Evolutionary conservation across 2,329 filamentous ascomycete genomes (phyloP).

Genomic region (Colletotrichum lini): DNA sequence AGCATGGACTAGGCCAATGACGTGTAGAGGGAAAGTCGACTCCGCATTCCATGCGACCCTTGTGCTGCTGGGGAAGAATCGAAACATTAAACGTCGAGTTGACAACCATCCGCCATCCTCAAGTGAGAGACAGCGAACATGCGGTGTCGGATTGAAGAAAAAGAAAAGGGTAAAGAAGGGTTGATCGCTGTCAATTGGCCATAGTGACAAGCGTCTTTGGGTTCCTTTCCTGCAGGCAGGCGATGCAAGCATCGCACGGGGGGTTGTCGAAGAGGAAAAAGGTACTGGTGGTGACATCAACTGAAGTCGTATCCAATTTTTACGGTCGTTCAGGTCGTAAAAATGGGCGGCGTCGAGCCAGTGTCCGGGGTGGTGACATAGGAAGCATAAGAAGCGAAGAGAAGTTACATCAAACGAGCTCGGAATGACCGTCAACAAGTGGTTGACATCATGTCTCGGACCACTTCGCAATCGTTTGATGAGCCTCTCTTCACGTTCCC

Average conservation of each 20-base stretch:
- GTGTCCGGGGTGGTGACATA: conserved; percentile 22
- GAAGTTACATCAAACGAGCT: conserved; percentile 41
- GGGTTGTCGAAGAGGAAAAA: conserved; percentile 36
- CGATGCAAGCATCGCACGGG: conserved; percentile 36
- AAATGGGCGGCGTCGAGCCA: conserved; percentile 19
- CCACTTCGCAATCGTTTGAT: neutral
- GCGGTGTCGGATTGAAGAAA: conserved; percentile 8
- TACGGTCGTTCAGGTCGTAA: conserved; percentile 35
- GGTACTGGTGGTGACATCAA: conserved; percentile 32
- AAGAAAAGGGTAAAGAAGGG: conserved; percentile 22
- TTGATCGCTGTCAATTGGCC: conserved; percentile 36
- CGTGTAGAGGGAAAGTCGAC: conserved; percentile 19
- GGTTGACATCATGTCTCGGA: conserved; percentile 20
- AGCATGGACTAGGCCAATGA: neutral
- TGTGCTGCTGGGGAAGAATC: conserved; percentile 39
- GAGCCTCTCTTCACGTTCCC: neutral
- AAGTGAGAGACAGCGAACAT: neutral
- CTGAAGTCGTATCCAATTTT: conserved; percentile 26
- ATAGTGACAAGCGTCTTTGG: conserved; percentile 31
- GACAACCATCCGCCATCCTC: neutral
- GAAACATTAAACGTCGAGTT: conserved; percentile 35
- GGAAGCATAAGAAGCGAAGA: conserved; percentile 30
- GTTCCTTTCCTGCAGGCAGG: conserved; percentile 41
- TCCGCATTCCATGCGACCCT: conserved; percentile 31
- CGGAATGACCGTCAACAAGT: conserved; percentile 10